These are phyloP conservation scores for Xylaria castorea DNA, from an alignment of 495 filamentous ascomycete genomes.

Conservation along the genomic window DNA sequence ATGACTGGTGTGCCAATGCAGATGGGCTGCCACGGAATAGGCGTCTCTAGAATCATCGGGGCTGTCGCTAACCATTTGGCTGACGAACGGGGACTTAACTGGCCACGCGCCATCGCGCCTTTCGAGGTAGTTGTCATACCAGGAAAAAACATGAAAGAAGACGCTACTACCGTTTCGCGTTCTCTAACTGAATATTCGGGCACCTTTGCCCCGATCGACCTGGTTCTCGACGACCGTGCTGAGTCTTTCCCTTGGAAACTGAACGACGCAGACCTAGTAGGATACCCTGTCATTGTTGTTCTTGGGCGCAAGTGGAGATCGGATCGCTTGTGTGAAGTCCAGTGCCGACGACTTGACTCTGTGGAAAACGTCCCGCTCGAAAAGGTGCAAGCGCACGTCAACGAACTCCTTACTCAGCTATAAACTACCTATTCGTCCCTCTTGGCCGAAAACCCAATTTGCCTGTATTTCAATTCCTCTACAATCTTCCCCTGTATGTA, in stretches of 20 bases:
- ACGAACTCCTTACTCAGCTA: slow-evolving; percentile 50
- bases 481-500: neutral
- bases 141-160: slow-evolving; percentile 55
- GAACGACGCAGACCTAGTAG: slow-evolving; percentile 85
- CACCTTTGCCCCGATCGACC: slow-evolving; percentile 55
- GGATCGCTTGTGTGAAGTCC: slow-evolving; percentile 71
- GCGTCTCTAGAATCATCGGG: slow-evolving; percentile 87
- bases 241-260: slow-evolving; percentile 81
- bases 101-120: slow-evolving; percentile 86
- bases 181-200: slow-evolving; percentile 42
- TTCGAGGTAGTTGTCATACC: slow-evolving; percentile 79
- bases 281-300: slow-evolving; percentile 82
- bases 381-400: slow-evolving; percentile 45
- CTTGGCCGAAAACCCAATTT: neutral
- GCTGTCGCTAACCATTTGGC: slow-evolving; percentile 79
- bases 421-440: slow-evolving; percentile 30
- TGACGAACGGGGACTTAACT: slow-evolving; percentile 80
- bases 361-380: slow-evolving; percentile 37
- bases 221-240: slow-evolving; percentile 77
- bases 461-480: neutral
- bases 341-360: slow-evolving; percentile 66
- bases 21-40: slow-evolving; percentile 98
- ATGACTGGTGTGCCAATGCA: slow-evolving; percentile 62
- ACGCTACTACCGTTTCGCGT: slow-evolving; percentile 66
- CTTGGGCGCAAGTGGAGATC: slow-evolving; percentile 77